Base-by-base conservation (phyloP, 1,139 yeast genomes). In the Yamadazyma kanchanaburiensis region DNA sequence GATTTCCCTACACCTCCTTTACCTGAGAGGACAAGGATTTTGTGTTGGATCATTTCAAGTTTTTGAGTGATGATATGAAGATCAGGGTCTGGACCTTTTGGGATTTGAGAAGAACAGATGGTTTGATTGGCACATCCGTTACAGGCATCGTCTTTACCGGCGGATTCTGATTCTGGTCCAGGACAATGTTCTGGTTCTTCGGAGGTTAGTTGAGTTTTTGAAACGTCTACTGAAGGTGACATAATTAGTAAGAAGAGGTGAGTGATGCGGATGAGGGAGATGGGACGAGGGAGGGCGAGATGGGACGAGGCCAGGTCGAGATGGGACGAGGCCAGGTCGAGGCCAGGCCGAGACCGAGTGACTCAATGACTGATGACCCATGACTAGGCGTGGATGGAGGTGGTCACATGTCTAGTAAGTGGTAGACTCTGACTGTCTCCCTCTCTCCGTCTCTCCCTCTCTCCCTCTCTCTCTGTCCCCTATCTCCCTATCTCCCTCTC, bases 1-100 rank as follows among this genome's bases (percentile, higher is more conserved):
- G 96, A 86, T 55, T 91, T 91, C 0, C 99, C 99, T 2, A 91
- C 99, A 11, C 99, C 99, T 12, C 99, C 99, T 60, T 91, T 91
- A 9, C 98, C 98, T 2, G 95, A 85, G 4, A 91, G 64, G 0
- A 94, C 95, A 23, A 91, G 63, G 2, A 91, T 64, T 57, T 91
- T 91, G 39, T 91, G 97, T 42, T 79, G 71, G 17, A 94, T 83
- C 29, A 72, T 70, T 2, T 74, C 55, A 35, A 91, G 61, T 33
- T 91, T 71, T 28, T 74, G 72, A 25, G 77, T 78, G 30, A 94
- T 91, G n/a, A 74, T 42, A 1, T 91, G 87, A 28, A 91, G 62
- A 54, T 94, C 98, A 0, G 95, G 96, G 54, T 94, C 98, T 0
- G 97, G 97, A 0, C 96, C 97, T 49, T 83, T 82, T 3, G 96